Base-by-base conservation (phyloP, 208 protist genomes). In the Borovskyia barvae region DNA sequence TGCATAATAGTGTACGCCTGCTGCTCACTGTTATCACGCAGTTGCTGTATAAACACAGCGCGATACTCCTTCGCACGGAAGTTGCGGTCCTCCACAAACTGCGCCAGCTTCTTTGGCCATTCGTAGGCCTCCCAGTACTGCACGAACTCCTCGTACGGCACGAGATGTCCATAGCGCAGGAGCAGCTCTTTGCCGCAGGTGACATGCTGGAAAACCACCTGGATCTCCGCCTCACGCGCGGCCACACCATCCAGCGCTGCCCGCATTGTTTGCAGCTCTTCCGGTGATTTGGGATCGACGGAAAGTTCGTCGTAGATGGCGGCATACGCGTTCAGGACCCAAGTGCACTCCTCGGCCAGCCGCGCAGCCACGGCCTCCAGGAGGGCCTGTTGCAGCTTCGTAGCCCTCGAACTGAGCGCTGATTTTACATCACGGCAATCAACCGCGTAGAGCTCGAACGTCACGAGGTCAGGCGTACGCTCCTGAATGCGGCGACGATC, bases 61-160 rank as follows among this genome's bases (percentile, higher is more conserved):
- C 92, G 88, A 74, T 90, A 88, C 75, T 97, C 92, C 72, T 92
- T 95, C 66, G 80, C 88, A 28, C 85, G 82, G 72, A 95, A 97
- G 61, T 92, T 90, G 30, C 78, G 72, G 61, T 94, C 87, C 74
- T 97, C 87, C 12, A 94, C 71, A 45, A 80, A 76, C 75, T 97
- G 87, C 55, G 90, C 85, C 57, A 97, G 64, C 57, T 82, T 89
- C 76, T 85, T 78, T 8, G 93, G 93, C 87, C 93, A 97, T 66
- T 92, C 82, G 69, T 91, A 95, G 24, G 81, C 89, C 15, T 79
- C 80, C 75, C 90, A 94, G 73, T 97, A 97, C 47, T 62, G 51
- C 39, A 83, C 72, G 61, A 88, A 96, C 37, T 87, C 85, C 4
- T 87, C 76, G 12, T 88, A 57, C 6, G 80, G 64, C 52, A 94